phyloP scores from a whole-genome alignment of 768 basidiomycete genomes.

The Solioccasus polychromus region DNA sequence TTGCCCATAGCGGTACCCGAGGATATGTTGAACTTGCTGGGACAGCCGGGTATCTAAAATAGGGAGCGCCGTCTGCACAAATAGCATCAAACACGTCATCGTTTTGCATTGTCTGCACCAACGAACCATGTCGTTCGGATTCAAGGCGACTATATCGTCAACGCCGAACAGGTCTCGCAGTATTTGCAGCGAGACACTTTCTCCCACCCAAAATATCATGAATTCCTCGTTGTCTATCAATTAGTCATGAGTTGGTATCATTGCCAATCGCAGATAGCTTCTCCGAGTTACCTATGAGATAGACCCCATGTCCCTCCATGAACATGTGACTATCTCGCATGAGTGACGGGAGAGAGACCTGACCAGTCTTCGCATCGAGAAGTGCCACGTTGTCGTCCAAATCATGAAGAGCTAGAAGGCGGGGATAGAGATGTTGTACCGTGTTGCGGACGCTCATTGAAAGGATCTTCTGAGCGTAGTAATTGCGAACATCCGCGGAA shows the following conservation, averaged over 20 bases:
- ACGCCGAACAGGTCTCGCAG: constrained; percentile 81
- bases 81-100: constrained; percentile 4
- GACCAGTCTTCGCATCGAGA: constrained; percentile 56
- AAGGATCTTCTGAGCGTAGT: constrained; percentile 72
- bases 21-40: constrained; percentile 78
- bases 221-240: constrained; percentile 80
- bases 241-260: constrained; percentile 7
- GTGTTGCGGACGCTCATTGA: constrained; percentile 66
- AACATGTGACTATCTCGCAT: constrained; percentile 82
- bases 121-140: constrained; percentile 61
- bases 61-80: constrained; percentile 64
- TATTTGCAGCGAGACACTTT: constrained; percentile 75
- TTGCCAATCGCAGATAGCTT: constrained; percentile 12
- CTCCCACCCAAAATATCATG: constrained; percentile 89
- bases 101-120: background rate
- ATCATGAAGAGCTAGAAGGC: constrained; percentile 84
- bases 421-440: constrained; percentile 84
- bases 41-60: constrained; percentile 72
- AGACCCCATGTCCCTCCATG: constrained; percentile 91
- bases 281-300: constrained; percentile 71
- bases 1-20: constrained; percentile 61
- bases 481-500: constrained; percentile 91
- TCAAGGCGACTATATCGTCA: constrained; percentile 70
- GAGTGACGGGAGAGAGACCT: constrained; percentile 63
- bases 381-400: constrained; percentile 68